phyloP scores from a whole-genome alignment of 345 rosid genomes.

The Salix arbutifolia region DNA sequence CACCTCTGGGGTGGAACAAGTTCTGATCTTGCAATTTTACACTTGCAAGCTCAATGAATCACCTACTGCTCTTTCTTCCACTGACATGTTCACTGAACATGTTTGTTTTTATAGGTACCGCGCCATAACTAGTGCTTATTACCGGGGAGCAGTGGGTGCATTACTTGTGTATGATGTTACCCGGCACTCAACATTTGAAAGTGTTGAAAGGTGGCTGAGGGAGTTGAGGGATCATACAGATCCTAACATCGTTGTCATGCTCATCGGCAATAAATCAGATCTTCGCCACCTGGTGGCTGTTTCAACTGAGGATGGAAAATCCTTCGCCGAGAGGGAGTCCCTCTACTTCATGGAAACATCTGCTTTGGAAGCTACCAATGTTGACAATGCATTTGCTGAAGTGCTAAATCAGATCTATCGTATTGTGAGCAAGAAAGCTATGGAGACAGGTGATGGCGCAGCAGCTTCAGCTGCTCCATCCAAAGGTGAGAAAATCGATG shows the following conservation, averaged over 20 bases:
- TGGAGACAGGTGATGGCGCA: conserved; percentile 60
- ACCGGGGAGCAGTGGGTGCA: conserved; percentile 92
- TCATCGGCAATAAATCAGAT: conserved; percentile 83
- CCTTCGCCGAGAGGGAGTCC: conserved; percentile 75
- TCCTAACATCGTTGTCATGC: conserved; percentile 90
- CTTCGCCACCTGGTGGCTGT: conserved; percentile 91
- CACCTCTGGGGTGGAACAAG: not conserved
- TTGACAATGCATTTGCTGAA: conserved; percentile 83
- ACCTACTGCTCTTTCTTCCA: not conserved
- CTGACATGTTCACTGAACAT: not conserved
- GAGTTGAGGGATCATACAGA: conserved; percentile 92
- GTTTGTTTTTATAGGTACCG: conserved; percentile 54
- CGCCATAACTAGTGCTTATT: conserved; percentile 93
- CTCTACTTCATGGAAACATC: conserved; percentile 95
- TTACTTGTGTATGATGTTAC: conserved; percentile 84
- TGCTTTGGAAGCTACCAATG: conserved; percentile 81
- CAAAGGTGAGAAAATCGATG: conserved; percentile 82
- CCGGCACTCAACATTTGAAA: conserved; percentile 82
- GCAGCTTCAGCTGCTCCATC: conserved; percentile 55
- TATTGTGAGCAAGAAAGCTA: conserved; percentile 81
- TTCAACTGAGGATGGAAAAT: conserved; percentile 73
- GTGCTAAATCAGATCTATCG: conserved; percentile 81
- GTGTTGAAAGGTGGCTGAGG: conserved; percentile 89
- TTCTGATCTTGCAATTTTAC: not conserved
- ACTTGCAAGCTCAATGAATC: not conserved